Conservation (phyloP, 2,329 filamentous ascomycete genomes). For the Cercospora berteroae region DNA sequence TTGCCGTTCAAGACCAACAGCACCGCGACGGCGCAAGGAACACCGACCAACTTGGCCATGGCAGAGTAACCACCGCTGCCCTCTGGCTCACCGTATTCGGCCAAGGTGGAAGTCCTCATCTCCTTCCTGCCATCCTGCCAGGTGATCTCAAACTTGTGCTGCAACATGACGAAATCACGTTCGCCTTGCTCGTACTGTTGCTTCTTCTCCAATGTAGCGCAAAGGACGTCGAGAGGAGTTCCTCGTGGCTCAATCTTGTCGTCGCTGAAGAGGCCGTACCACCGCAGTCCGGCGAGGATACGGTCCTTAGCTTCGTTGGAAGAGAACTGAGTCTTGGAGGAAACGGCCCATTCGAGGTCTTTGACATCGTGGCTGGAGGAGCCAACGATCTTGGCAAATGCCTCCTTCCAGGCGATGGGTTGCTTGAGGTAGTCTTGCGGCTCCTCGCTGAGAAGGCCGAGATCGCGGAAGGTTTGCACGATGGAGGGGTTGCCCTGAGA, state of each 20-base stretch:
- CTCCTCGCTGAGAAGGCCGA: constrained; percentile 80
- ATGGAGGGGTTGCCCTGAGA: constrained; percentile 81
- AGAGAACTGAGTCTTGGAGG: constrained; percentile 71
- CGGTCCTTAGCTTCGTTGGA: constrained; percentile 66
- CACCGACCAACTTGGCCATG: constrained; percentile 80
- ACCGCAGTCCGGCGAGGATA: constrained; percentile 69
- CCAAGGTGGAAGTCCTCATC: constrained; percentile 75
- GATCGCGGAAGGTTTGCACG: constrained; percentile 81
- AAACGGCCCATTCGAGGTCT: constrained; percentile 66
- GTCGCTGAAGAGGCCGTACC: constrained; percentile 68
- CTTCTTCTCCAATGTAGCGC: constrained; percentile 84
- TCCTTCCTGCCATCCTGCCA: constrained; percentile 74
- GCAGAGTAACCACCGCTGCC: constrained; percentile 64
- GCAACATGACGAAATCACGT: constrained; percentile 77
- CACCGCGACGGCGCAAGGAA: constrained; percentile 72
- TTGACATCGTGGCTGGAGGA: constrained; percentile 63
- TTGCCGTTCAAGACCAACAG: constrained; percentile 40
- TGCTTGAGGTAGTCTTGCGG: constrained; percentile 62
- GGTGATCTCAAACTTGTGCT: constrained; percentile 83
- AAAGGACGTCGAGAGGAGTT: constrained; percentile 87
- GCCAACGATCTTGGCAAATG: constrained; percentile 72
- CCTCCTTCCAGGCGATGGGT: constrained; percentile 75
- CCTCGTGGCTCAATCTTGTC: constrained; percentile 67
- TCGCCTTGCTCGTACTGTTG: constrained; percentile 82
- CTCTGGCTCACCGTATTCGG: constrained; percentile 75